Base-by-base conservation (phyloP, 768 basidiomycete species). In the Suillus alpinus region DNA sequence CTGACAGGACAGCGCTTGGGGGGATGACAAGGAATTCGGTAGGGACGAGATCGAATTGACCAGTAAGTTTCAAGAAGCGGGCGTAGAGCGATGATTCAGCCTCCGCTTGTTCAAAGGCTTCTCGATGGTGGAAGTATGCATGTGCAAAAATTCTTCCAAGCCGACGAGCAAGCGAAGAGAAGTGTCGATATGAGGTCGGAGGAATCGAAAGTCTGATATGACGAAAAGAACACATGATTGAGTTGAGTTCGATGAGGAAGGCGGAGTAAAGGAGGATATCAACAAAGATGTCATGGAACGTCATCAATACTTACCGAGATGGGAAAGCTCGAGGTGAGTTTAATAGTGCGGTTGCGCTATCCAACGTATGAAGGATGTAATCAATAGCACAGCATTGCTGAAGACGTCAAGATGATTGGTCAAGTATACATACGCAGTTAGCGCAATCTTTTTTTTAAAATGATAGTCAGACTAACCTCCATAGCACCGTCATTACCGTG, bases 371-470 rank as follows among this genome's bases (percentile, higher is more conserved):
- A 12, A 90, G 77, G 61, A 93, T 95, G 76, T 98, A 98, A 78
- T 98, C 95, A 46, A 98, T 96, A 4, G 96, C 96, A 71, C 92
- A 95, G 75, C 96, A 99, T 84, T 94, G 92, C 88, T 92, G 62
- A 55, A 61, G 20, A 55, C 56, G 20, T 44, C 50, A 13, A 50
- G 23, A 51, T n/a, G 4, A 20, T 31, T 13, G 32, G 14, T 59
- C 70, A 56, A 73, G 70, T 52, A 16, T 31, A 49, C 47, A 68
- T 40, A 59, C n/a, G 55, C 44, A 41, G 31, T 12, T 16, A 18
- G n/a, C 37, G 7, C 4, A 39, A 55, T 36, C 8, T 10, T 49
- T 36, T 53, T 47, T 47, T 12, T 43, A 43, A 63, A 52, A 63
- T 18, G 3, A 40, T 32, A 41, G 4, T 39, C 26, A 44, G 57